Conservation (phyloP, 495 filamentous ascomycete species). For the Venustampulla echinocandica region DNA sequence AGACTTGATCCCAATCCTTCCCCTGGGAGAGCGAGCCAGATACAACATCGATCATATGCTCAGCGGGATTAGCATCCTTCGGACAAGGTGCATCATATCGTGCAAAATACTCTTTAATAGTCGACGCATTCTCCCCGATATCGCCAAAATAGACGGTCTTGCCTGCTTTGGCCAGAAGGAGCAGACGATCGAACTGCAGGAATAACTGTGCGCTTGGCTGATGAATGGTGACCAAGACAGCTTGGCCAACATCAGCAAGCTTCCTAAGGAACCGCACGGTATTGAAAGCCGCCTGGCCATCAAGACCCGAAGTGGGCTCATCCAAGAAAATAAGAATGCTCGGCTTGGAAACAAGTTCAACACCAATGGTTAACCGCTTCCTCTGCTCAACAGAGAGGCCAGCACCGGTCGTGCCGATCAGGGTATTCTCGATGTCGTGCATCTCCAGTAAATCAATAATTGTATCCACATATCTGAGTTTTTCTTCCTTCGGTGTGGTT, state of each 20-base stretch:
- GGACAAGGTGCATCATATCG: conserved; percentile 41
- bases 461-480: conserved; percentile 75
- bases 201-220: conserved; percentile 80
- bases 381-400: conserved; percentile 79
- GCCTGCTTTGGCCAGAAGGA: conserved; percentile 56
- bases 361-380: conserved; percentile 81
- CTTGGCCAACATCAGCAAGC: conserved; percentile 71
- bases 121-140: conserved; percentile 45
- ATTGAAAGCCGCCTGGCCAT: conserved; percentile 75
- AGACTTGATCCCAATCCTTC: conserved; percentile 39
- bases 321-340: conserved; percentile 79
- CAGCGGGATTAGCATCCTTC: conserved; percentile 44
- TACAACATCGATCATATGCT: conserved; percentile 45
- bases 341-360: conserved; percentile 78
- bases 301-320: conserved; percentile 81
- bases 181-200: conserved; percentile 60
- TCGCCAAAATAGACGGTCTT: conserved; percentile 61
- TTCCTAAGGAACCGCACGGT: conserved; percentile 81
- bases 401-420: conserved; percentile 63
- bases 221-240: conserved; percentile 85
- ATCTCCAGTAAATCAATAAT: conserved; percentile 74
- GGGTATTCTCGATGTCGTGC: conserved; percentile 70
- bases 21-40: conserved; percentile 59
- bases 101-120: conserved; percentile 40
- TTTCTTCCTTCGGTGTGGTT: conserved; percentile 58